A percentile compares a stretch with the other conserved stretches of the same genome.
Evolutionary conservation across 2,329 filamentous ascomycete species (phyloP).

Genomic region (Chaetomium olivaceum): DNA sequence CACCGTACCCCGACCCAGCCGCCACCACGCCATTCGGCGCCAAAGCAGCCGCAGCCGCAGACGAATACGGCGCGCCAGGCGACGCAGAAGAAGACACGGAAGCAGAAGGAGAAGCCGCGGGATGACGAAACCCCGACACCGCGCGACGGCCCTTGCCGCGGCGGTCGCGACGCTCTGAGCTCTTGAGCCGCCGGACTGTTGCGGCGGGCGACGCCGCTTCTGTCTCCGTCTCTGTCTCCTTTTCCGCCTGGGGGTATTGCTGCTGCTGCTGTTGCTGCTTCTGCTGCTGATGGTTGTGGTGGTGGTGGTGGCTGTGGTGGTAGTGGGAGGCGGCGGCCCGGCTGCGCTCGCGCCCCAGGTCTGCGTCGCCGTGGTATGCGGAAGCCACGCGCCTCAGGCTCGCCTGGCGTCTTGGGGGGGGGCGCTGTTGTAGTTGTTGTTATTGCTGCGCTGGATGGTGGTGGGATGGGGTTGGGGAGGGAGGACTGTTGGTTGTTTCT

Average conservation of each 20-base stretch:
- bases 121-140: background rate
- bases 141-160: background rate
- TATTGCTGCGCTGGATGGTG: background rate
- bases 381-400: conserved; percentile 20
- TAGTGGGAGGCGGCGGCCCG: background rate
- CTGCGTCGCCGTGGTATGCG: background rate
- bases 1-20: background rate
- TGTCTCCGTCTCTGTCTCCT: background rate
- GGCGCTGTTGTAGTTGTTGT: background rate
- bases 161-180: background rate
- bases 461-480: background rate
- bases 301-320: background rate
- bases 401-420: conserved; percentile 22
- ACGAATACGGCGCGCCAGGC: no score
- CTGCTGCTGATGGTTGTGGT: background rate
- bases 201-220: background rate
- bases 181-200: background rate
- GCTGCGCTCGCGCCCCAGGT: background rate
- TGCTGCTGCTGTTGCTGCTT: background rate
- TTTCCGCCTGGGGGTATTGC: background rate
- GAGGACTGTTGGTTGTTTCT: background rate
- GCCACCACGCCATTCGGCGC: no score
- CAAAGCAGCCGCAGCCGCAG: no score
- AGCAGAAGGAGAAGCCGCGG: background rate
- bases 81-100: conserved; percentile 1